Evolutionary conservation across 2,329 filamentous ascomycete species (phyloP).

Genomic region (Diaporthe ampelina): DNA sequence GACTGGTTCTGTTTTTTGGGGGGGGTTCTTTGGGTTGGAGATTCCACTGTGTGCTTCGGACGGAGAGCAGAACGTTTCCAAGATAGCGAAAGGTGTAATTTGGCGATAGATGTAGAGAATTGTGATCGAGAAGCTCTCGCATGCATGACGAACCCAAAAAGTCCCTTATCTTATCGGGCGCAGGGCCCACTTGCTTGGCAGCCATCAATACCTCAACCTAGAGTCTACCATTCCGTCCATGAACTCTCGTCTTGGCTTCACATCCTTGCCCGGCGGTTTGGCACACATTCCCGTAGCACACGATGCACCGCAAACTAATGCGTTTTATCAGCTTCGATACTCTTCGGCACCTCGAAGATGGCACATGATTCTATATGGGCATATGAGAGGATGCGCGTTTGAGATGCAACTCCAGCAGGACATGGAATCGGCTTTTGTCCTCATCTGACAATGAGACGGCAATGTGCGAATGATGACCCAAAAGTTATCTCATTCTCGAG

Average conservation of each 20-base stretch:
- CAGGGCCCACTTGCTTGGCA: slow-evolving; percentile 5
- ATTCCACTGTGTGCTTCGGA: not conserved
- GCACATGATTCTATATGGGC: not conserved
- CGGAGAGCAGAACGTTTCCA: not conserved
- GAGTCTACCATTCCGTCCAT: not conserved
- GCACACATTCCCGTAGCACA: not conserved
- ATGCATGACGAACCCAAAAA: slow-evolving; percentile 35
- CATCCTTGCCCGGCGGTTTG: not conserved
- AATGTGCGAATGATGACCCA: not conserved
- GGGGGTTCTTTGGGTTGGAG: not conserved
- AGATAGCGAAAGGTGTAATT: not conserved
- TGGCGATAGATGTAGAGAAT: not conserved
- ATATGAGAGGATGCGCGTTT: not conserved
- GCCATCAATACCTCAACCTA: not conserved
- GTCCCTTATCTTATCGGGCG: slow-evolving; percentile 38
- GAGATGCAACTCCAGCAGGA: not conserved
- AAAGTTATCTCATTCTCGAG: not conserved
- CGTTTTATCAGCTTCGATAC: not conserved
- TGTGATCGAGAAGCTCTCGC: not conserved
- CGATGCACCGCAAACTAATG: no score
- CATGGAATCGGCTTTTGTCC: not conserved
- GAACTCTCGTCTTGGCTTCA: slow-evolving; percentile 10
- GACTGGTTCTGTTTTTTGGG: not conserved
- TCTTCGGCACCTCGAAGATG: not conserved
- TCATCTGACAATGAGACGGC: not conserved